Evolutionary conservation across 345 rosid genomes (phyloP), one percentile per base, ranked within the genome.

Genomic region (Linum trigynum): DNA sequence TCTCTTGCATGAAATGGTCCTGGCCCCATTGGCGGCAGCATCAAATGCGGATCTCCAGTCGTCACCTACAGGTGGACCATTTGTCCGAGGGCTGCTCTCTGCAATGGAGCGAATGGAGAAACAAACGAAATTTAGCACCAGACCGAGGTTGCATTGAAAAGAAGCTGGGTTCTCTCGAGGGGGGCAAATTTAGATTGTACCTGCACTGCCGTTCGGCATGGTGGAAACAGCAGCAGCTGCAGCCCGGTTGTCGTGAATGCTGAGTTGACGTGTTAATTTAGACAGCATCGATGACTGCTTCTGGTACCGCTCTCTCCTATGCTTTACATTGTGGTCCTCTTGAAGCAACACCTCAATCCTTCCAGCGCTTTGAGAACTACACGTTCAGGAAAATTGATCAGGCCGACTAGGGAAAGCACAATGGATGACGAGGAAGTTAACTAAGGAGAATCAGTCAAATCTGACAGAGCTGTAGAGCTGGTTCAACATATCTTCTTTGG

Each of bases 21-120:
- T n/a, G n/a, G n/a, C n/a, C n/a, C 96, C 98, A 64, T 84, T 89
- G 9, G 90, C 95, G 39, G 96, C 95, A 15, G 90, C 78, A 63
- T 89, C 96, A 55, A 95, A 95, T 65, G 99, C 99, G 72, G 85
- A 78, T 79, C 96, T 95, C 99, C 99, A 95, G 71, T 91, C 99
- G 39, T 95, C 97, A 0, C 91, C 97, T 14, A 83, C 55, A 32
- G 85, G 51, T 0, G 81, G 35, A 58, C 88, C 91, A 45, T 65
- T 82, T 55, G 81, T 63, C 74, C 84, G 85, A 36, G 98, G 95
- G 79, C 96, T 91, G 79, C 85, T 91, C 48, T 95, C 99, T 89
- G 90, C 15, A 23, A 51, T 8, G 57, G 14, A 59, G 53, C 53
- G 14, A 48, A 48, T 48, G 3, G 3, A 48, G 2, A 15, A 48